phyloP scores from a whole-genome alignment of 1,139 yeast species.

The Suhomyces anneliseae region DNA sequence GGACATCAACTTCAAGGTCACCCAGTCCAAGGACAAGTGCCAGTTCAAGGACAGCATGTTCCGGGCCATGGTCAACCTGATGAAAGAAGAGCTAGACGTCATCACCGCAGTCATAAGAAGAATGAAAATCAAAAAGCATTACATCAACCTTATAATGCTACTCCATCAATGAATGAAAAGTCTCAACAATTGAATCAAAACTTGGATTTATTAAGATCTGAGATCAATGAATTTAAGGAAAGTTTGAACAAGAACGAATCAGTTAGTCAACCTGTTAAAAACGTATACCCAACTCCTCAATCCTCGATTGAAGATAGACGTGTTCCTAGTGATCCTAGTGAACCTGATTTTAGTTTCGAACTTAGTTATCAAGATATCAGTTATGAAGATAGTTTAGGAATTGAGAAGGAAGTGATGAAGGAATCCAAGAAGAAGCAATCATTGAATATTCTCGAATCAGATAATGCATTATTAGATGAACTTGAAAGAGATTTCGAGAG shows the following conservation, averaged over 20 bases:
- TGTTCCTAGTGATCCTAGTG: slow-evolving; percentile 11
- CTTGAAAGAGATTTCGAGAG: neutral
- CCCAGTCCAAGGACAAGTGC: slow-evolving; percentile 1
- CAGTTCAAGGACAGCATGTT: slow-evolving; percentile 6
- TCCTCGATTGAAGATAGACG: neutral
- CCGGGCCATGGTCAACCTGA: slow-evolving; percentile 1
- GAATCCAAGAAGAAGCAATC: slow-evolving; percentile 10
- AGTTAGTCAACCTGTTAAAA: neutral
- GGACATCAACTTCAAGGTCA: slow-evolving; percentile 1
- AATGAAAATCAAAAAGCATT: slow-evolving; percentile 10
- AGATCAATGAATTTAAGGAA: slow-evolving; percentile 49
- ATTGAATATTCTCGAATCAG: slow-evolving; percentile 2
- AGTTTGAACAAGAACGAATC: slow-evolving; percentile 35
- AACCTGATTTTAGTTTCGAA: slow-evolving; percentile 43
- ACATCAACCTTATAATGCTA: slow-evolving; percentile 18
- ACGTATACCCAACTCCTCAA: neutral
- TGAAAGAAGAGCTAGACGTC: slow-evolving; percentile 13
- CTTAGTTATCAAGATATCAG: slow-evolving; percentile 42
- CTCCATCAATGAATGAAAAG: slow-evolving; percentile 21
- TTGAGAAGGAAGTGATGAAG: slow-evolving; percentile 29
- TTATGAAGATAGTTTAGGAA: slow-evolving; percentile 43
- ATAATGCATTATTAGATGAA: slow-evolving; percentile 4
- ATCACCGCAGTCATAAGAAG: slow-evolving; percentile 16
- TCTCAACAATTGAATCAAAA: slow-evolving; percentile 43
- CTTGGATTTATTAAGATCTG: slow-evolving; percentile 43